Evolutionary conservation across 345 rosid genomes (phyloP).

Genomic region (Cochlearia excelsa): DNA sequence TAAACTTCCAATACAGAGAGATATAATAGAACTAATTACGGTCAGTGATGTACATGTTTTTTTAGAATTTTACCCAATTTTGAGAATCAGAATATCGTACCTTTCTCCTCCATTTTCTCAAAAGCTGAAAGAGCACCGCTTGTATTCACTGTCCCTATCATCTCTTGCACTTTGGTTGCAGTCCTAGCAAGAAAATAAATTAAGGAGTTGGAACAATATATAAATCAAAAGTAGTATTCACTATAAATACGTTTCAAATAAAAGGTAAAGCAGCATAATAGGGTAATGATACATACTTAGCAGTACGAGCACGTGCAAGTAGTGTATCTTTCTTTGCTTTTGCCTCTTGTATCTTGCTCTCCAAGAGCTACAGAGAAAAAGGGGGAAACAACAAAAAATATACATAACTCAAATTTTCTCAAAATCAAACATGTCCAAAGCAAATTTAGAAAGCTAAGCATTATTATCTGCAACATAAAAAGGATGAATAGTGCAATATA

Average conservation of each 20-base stretch:
- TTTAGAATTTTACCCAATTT: background rate
- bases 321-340: slow-evolving; percentile 93
- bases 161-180: slow-evolving; percentile 73
- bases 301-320: slow-evolving; percentile 61
- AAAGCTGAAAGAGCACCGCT: slow-evolving; percentile 73
- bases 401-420: slow-evolving; percentile 12
- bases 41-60: background rate
- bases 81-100: slow-evolving; percentile 31
- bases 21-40: background rate
- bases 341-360: slow-evolving; percentile 99
- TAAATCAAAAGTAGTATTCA: slow-evolving; percentile 2
- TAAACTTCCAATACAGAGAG: slow-evolving; percentile 8
- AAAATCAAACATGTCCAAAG: slow-evolving; percentile 15
- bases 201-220: background rate
- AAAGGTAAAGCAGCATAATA: slow-evolving; percentile 2
- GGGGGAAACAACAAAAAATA: background rate
- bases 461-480: too few relatives aligned
- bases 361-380: slow-evolving; percentile 63
- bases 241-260: background rate
- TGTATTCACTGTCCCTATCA: slow-evolving; percentile 74
- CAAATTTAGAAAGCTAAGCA: slow-evolving; percentile 6
- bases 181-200: slow-evolving; percentile 45
- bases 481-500: background rate
- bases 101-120: slow-evolving; percentile 85
- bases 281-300: slow-evolving; percentile 31